A percentile compares a stretch with the other conserved stretches of the same genome.
Conservation (phyloP, 1,284 basidiomycete species). For the Leccinum pachyderme region DNA sequence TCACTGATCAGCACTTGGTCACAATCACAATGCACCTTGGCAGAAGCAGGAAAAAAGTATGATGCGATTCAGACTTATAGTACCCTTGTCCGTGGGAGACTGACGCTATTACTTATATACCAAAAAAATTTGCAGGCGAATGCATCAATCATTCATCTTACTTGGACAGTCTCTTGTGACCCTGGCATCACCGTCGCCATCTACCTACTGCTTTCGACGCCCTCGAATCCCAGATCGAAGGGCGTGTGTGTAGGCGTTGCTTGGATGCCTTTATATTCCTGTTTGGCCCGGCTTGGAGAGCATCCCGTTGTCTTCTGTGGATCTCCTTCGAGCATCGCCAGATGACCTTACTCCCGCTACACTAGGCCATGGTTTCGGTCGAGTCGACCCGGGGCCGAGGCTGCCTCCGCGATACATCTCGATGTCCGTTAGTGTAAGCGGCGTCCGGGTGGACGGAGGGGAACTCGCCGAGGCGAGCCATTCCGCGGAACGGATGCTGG, state of each 20-base stretch:
- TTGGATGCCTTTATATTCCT: conserved; percentile 42
- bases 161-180: background rate
- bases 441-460: conserved; percentile 7
- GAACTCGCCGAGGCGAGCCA: conserved; percentile 29
- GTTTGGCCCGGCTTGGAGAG: background rate
- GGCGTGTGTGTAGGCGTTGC: conserved; percentile 36
- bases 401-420: conserved; percentile 29
- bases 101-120: conserved; percentile 17
- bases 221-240: conserved; percentile 31
- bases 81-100: conserved; percentile 3
- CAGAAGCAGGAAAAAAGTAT: background rate
- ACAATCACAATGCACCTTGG: background rate
- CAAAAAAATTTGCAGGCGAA: conserved; percentile 1
- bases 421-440: conserved; percentile 24
- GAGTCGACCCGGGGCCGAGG: conserved; percentile 7
- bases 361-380: background rate
- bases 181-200: background rate
- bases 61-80: conserved; percentile 2
- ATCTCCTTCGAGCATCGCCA: conserved; percentile 4
- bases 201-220: background rate
- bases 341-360: conserved; percentile 2
- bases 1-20: background rate
- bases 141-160: background rate
- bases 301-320: conserved; percentile 5
- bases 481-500: conserved; percentile 32